Conservation (phyloP, 192 early-diverging fungal species). For the Coemansia reversa region DNA sequence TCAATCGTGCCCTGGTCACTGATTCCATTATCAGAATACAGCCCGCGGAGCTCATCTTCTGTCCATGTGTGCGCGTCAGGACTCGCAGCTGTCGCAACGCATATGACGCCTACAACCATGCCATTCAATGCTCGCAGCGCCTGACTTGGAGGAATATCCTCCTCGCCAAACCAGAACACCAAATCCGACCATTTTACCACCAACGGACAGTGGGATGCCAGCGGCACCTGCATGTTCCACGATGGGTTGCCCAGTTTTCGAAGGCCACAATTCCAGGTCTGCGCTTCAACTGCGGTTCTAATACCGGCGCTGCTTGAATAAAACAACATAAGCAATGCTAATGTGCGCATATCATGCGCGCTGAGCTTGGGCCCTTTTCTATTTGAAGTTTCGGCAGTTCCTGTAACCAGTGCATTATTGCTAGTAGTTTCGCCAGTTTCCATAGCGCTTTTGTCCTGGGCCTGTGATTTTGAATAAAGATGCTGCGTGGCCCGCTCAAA, state of each 20-base stretch:
- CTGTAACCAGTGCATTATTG: background rate
- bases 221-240: constrained; percentile 60
- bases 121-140: constrained; percentile 82
- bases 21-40: constrained; percentile 25
- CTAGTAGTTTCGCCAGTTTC: constrained; percentile 4
- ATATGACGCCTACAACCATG: constrained; percentile 74
- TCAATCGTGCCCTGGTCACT: constrained; percentile 30
- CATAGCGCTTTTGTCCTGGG: constrained; percentile 10
- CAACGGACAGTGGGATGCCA: constrained; percentile 60
- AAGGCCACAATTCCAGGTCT: constrained; percentile 6
- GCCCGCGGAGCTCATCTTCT: constrained; percentile 11
- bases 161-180: constrained; percentile 66
- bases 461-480: constrained; percentile 10
- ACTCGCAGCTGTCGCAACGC: constrained; percentile 23
- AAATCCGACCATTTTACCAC: constrained; percentile 64
- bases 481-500: constrained; percentile 19
- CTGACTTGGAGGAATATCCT: constrained; percentile 78
- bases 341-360: constrained; percentile 63
- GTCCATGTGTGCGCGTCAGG: constrained; percentile 36
- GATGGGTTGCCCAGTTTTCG: constrained; percentile 4
- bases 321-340: constrained; percentile 73
- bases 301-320: constrained; percentile 22
- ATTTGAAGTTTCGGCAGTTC: constrained; percentile 7
- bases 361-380: constrained; percentile 55
- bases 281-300: background rate